These are phyloP conservation scores for Physocladia obscura DNA, from an alignment of 192 early-diverging fungal genomes.

Conservation along the genomic window DNA sequence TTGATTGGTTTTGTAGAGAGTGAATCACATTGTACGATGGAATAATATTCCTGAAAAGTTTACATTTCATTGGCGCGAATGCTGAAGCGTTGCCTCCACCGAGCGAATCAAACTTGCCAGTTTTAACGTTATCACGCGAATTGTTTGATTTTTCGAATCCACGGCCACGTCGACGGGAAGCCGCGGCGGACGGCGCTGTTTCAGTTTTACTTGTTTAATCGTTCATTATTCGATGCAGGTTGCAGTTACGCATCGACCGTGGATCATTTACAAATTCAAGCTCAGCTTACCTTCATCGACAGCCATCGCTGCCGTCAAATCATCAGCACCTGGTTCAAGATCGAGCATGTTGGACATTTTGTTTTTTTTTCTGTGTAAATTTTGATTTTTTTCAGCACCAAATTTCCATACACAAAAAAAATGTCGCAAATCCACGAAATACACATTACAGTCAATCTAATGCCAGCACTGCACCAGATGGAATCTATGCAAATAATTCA, in stretches of 20 bases:
- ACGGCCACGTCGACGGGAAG: slow-evolving; percentile 45
- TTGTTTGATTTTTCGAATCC: slow-evolving; percentile 42
- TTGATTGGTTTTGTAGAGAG: not conserved
- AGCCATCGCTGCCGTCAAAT: slow-evolving; percentile 34
- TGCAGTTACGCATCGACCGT: not conserved
- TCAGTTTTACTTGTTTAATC: not conserved
- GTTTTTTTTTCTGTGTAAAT: not conserved
- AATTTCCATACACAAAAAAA: not conserved
- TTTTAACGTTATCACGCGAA: too few relatives aligned
- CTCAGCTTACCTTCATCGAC: not conserved
- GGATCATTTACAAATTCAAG: not conserved
- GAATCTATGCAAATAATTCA: not conserved
- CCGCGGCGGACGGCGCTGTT: slow-evolving; percentile 22
- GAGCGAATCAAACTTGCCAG: too few relatives aligned
- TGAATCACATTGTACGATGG: not conserved
- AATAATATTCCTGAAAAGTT: too few relatives aligned
- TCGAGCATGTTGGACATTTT: slow-evolving; percentile 37
- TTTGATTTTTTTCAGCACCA: not conserved
- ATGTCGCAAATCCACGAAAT: not conserved
- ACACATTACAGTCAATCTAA: not conserved
- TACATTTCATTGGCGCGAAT: too few relatives aligned
- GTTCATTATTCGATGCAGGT: not conserved
- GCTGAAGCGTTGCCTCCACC: too few relatives aligned
- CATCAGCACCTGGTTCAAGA: slow-evolving; percentile 46
- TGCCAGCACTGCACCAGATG: not conserved